Conservation (phyloP, 139 green algal species). For the Chlamydomonas sp. region DNA sequence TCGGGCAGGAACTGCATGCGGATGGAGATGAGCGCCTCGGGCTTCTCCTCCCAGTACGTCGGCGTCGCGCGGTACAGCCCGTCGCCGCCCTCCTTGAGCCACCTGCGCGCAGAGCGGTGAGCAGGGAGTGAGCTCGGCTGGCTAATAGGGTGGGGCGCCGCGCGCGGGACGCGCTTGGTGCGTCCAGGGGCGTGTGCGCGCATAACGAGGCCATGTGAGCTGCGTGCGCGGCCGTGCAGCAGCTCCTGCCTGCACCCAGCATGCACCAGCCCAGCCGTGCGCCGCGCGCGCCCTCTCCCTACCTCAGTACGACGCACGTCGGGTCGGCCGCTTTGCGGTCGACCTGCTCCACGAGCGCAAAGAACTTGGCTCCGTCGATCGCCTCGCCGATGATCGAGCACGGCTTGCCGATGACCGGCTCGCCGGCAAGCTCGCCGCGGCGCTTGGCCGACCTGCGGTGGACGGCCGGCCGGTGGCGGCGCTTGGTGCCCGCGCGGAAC, state of each 20-base stretch:
- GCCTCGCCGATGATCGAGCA: not conserved
- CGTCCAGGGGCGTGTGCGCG: not conserved
- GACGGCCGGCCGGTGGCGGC: not conserved
- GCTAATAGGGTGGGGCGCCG: not conserved
- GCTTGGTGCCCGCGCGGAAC: not conserved
- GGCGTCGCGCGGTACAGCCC: conserved; percentile 14
- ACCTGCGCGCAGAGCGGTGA: not conserved
- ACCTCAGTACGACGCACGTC: too few species aligned
- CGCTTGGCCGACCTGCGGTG: too few species aligned
- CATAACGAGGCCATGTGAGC: not conserved
- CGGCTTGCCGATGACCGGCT: not conserved
- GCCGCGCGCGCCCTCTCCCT: too few species aligned
- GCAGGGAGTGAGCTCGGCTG: not conserved
- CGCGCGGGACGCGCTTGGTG: not conserved
- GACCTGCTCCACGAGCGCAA: not conserved
- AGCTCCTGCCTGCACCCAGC: not conserved
- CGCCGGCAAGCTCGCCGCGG: not conserved
- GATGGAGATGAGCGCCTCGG: not conserved
- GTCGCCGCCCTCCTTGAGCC: conserved; percentile 5
- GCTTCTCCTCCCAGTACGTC: conserved; percentile 12
- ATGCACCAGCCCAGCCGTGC: too few species aligned
- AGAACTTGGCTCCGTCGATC: not conserved
- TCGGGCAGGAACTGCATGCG: conserved; percentile 8
- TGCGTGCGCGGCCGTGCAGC: not conserved
- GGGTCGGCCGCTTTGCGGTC: too few species aligned